Evolutionary conservation across 805 yeast species (phyloP), one percentile per base, ranked within the genome.

Genomic region (Pichia cabralensis): DNA sequence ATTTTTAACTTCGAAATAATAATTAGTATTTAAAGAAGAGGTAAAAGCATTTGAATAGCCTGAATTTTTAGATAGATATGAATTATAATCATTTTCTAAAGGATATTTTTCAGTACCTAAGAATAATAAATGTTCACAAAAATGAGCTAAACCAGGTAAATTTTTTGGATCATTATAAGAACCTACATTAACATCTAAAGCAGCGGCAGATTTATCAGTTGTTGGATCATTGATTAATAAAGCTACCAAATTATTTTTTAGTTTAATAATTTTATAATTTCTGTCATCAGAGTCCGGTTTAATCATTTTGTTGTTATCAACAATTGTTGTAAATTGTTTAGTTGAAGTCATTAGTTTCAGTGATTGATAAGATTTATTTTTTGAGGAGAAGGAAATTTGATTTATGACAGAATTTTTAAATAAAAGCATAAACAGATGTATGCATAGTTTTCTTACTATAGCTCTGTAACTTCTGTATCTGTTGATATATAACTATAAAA

Each of bases 31-130:
- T 47, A 80, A 80, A 4, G 85, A 65, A 2, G 95, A 78, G 1
- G 98, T 89, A 57, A 80, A 89, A 1, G 98, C 98, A 53, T 89
- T 89, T 23, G 94, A 81, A 41, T 71, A 71, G 14, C 97, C 98
- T 26, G 88, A 80, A 52, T 92, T 94, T 41, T 80, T 76, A 8
- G 94, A 69, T 36, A 89, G 61, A 54, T 68, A 92, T 33, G 78
- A 72, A 29, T 80, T 58, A 54, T 80, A 80, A 42, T 78, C 89
- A 51, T 77, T 78, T 49, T 80, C 92, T 31, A 65, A 62, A 1
- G 89, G 92, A 49, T 75, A 80, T 55, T 80, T 80, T 41, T 67
- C 64, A 6, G 89, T 80, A 15, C 89, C 89, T 84, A 80, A 77
- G 55, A 80, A 80, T 40, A 80, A 61, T 40, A 81, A 62, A 55